Evolutionary conservation across 768 basidiomycete species (phyloP).

Genomic region (Mrakia blollopis): DNA sequence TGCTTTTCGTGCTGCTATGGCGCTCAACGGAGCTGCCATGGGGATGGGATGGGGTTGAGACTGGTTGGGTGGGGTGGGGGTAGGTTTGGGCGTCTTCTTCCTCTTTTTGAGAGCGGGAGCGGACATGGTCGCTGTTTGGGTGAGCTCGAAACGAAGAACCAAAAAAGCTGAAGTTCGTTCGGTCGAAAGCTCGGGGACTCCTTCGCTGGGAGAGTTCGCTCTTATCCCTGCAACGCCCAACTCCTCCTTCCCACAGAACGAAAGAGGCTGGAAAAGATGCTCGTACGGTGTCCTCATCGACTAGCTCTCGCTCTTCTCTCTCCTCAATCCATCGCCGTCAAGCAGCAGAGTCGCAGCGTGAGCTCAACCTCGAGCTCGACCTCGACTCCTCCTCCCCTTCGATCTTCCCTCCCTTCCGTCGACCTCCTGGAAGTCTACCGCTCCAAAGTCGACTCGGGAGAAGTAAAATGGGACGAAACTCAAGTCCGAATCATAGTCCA

Average conservation of each 20-base stretch:
- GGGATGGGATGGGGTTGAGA: not conserved
- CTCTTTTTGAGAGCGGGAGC: constrained; percentile 18
- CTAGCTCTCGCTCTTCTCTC: constrained; percentile 10
- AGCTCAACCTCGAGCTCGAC: not conserved
- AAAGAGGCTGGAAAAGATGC: not conserved
- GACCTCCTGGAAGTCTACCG: constrained; percentile 29
- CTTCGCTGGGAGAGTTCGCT: not conserved
- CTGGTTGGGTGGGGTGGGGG: not conserved
- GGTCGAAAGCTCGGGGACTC: not conserved
- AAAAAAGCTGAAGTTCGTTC: not conserved
- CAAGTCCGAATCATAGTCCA: constrained; percentile 24
- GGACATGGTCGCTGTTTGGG: not conserved
- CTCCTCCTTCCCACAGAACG: not conserved
- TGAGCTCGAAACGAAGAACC: not conserved
- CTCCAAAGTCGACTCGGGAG: constrained; percentile 7
- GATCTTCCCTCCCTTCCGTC: not conserved
- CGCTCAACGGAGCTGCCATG: not conserved
- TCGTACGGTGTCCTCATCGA: constrained; percentile 7
- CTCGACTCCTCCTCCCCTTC: not conserved
- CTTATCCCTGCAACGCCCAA: not conserved
- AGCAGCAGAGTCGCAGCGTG: not conserved
- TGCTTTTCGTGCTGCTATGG: constrained; percentile 18
- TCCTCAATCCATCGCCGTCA: constrained; percentile 4
- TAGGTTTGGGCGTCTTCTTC: not conserved
- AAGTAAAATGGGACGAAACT: constrained; percentile 29